Base-by-base conservation (phyloP, 805 yeast species). In the Pichia phayaonensis region DNA sequence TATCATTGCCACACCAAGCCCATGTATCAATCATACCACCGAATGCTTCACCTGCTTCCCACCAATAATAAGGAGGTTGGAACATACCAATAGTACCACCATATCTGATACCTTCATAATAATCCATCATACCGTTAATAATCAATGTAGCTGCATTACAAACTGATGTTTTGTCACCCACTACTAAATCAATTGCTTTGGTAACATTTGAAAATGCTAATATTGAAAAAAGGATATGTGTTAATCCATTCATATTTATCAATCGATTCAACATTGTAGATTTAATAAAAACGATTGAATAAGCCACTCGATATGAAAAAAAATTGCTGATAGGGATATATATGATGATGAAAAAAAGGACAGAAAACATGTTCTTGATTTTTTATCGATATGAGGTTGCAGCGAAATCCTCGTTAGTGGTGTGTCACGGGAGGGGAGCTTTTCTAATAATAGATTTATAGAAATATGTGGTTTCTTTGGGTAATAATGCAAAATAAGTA, bases 21-120 rank as follows among this genome's bases (percentile, higher is more conserved):
- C 86, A 77, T 62, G 82, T 86, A 65, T 89, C 96, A 39, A 92
- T 63, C 70, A 86, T 64, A 34, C 78, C 72, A 11, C 84, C 84
- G 72, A 76, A 75, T 1, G 85, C 89, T 50, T 86, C 94, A 58
- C 95, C 95, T 29, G 94, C 90, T 68, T 85, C 86, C 95, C 95
- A 86, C 95, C 95, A 86, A 70, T 86, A 86, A 73, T 86, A 86
- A 2, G 95, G 95, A 56, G 67, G 57, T 13, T 77, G 71, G 64
- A 86, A 84, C 83, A 79, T 74, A 31, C 95, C 95, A 16, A 84
- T 72, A 20, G 85, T 73, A 40, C 86, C 84, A 34, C 94, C 95
- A 42, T 71, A 65, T 31, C 75, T 70, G 24, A 65, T 60, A 40
- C 95, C 92, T 16, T 76, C 80, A 62, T 90, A 90, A 66, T 90